Evolutionary conservation across 768 basidiomycete genomes (phyloP).

Genomic region (Trametes villosa): DNA sequence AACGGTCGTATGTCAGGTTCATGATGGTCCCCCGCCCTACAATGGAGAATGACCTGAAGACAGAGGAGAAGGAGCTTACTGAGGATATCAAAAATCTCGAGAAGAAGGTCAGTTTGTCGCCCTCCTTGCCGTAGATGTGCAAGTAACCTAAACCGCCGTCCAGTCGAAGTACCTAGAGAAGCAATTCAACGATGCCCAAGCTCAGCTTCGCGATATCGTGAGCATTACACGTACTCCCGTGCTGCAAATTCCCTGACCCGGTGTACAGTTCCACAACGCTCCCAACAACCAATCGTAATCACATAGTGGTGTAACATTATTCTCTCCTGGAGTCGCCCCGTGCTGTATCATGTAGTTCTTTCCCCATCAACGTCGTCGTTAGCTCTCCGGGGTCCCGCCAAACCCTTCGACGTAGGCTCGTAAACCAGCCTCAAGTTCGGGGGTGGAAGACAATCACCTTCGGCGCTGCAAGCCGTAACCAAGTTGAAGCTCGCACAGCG

Average conservation of each 20-base stretch:
- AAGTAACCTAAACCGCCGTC: neutral
- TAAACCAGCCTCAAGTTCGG: no score
- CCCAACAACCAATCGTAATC: conserved; percentile 34
- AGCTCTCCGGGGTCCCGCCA: no score
- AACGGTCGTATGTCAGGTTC: conserved; percentile 64
- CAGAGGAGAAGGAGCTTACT: conserved; percentile 78
- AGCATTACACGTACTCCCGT: neutral
- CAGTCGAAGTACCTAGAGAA: conserved; percentile 93
- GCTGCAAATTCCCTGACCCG: no score
- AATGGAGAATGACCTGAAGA: conserved; percentile 79
- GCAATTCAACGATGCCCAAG: conserved; percentile 89
- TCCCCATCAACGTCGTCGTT: neutral
- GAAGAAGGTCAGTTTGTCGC: conserved; percentile 69
- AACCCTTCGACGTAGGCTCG: no score
- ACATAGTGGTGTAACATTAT: neutral
- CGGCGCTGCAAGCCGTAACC: no score
- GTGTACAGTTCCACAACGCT: conserved; percentile 56
- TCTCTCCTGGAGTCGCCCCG: neutral
- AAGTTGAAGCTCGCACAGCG: no score
- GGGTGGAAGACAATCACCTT: no score
- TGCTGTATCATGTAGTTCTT: conserved; percentile 7
- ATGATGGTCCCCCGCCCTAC: conserved; percentile 78
- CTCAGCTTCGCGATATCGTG: conserved; percentile 85
- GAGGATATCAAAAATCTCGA: conserved; percentile 82
- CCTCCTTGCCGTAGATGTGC: neutral